Evolutionary conservation across 192 early-diverging fungal species (phyloP).

Genomic region (Phlyctochytrium bullatum): DNA sequence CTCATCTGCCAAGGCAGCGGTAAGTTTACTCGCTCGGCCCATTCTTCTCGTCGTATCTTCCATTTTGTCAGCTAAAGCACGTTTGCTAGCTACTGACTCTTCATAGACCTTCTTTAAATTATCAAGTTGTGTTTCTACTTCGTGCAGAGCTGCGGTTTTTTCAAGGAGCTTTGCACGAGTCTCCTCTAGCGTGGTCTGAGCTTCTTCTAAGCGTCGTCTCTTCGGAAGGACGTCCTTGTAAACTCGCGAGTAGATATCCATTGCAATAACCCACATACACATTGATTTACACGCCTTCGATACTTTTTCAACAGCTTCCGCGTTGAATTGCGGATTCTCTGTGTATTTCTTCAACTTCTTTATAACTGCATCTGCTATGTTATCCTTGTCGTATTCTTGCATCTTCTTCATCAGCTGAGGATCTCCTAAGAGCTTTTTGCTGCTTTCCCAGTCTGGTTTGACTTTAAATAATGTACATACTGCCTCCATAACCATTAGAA

Average conservation of each 20-base stretch:
- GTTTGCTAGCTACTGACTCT: constrained; percentile 49
- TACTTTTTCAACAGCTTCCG: constrained; percentile 54
- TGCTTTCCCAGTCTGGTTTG: constrained; percentile 62
- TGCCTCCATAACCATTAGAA: constrained; percentile 57
- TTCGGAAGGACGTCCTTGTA: constrained; percentile 59
- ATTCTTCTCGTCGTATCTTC: constrained; percentile 59
- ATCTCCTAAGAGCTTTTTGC: constrained; percentile 55
- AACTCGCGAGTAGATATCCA: constrained; percentile 59
- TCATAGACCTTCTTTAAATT: constrained; percentile 60
- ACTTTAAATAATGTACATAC: constrained; percentile 60
- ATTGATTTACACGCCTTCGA: constrained; percentile 58
- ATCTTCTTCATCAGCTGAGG: constrained; percentile 64
- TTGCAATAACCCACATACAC: constrained; percentile 64
- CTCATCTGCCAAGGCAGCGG: constrained; percentile 57
- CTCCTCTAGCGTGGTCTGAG: constrained; percentile 46
- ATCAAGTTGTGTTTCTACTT: constrained; percentile 56
- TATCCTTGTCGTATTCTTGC: constrained; percentile 60
- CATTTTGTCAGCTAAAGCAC: constrained; percentile 57
- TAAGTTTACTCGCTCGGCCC: constrained; percentile 54
- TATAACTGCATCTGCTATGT: constrained; percentile 49
- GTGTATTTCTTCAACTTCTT: constrained; percentile 62
- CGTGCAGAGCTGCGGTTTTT: constrained; percentile 53
- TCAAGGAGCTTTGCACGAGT: constrained; percentile 56
- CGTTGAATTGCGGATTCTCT: constrained; percentile 55
- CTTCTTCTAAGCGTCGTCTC: constrained; percentile 53